A percentile compares a stretch with the other conserved stretches of the same genome.
Evolutionary conservation across 129 eudicot species (phyloP).

Genomic region (Lactuca saligna): DNA sequence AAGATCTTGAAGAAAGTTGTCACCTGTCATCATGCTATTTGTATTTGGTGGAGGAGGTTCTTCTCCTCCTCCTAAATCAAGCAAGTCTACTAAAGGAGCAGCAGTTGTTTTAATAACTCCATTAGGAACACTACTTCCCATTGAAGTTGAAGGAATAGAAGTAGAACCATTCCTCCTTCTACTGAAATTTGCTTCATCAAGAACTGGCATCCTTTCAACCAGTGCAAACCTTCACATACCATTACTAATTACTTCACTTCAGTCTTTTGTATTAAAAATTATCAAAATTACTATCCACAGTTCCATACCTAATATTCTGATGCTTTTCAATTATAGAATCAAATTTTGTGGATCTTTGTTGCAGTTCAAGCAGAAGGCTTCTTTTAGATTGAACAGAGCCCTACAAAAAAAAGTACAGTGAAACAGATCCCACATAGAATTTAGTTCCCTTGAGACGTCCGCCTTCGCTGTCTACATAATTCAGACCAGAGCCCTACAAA

Average conservation of each 20-base stretch:
- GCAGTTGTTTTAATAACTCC: conserved; percentile 66
- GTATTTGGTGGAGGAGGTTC: too few relatives aligned
- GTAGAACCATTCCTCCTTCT: conserved; percentile 72
- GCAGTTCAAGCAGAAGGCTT: conserved; percentile 91
- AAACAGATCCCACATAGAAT: too few relatives aligned
- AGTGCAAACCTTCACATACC: conserved; percentile 31
- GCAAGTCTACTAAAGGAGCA: conserved; percentile 72
- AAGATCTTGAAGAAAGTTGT: conserved; percentile 92
- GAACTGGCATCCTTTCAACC: conserved; percentile 93
- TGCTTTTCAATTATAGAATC: conserved; percentile 84
- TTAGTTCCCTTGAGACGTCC: too few relatives aligned
- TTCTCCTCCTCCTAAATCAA: too few relatives aligned
- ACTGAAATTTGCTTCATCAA: conserved; percentile 84
- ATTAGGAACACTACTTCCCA: conserved; percentile 53
- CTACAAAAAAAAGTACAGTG: too few relatives aligned
- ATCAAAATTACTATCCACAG: not conserved
- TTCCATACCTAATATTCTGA: conserved; percentile 70
- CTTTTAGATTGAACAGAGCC: conserved; percentile 59
- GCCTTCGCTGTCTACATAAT: too few relatives aligned
- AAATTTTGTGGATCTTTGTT: conserved; percentile 87
- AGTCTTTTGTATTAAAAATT: not conserved
- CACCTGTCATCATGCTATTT: conserved; percentile 63
- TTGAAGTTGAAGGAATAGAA: conserved; percentile 30
- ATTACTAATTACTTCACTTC: not conserved
- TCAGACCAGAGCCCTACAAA: too few relatives aligned